A percentile compares a stretch with the other conserved stretches of the same genome.
These are phyloP conservation scores for Elasticomyces elasticus DNA, from an alignment of 495 filamentous ascomycete species.

Conservation along the genomic window DNA sequence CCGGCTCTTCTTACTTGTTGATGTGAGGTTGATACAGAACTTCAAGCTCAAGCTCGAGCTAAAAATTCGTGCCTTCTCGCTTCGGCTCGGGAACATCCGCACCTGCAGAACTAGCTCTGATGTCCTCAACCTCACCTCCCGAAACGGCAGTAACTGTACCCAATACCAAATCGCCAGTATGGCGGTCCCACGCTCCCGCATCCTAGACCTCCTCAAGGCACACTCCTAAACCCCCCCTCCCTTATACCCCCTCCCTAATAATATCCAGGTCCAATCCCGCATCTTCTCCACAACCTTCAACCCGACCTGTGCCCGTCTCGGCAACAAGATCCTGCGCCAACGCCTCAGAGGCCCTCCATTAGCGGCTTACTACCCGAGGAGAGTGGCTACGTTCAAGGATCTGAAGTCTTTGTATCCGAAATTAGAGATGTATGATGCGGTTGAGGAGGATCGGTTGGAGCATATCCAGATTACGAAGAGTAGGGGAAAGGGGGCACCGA, in stretches of 20 bases:
- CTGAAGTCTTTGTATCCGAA: constrained; percentile 52
- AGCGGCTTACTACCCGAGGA: constrained; percentile 76
- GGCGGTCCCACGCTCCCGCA: constrained; percentile 59
- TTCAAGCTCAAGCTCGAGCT: neutral
- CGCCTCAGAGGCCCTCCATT: constrained; percentile 68
- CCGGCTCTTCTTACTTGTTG: constrained; percentile 1
- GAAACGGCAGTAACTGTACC: neutral
- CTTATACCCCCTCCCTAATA: constrained; percentile 2
- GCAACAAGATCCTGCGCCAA: constrained; percentile 81
- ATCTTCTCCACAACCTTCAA: constrained; percentile 90
- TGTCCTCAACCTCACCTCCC: neutral
- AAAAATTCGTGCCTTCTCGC: neutral
- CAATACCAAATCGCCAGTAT: constrained; percentile 34
- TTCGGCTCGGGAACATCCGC: neutral
- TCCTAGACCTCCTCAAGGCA: constrained; percentile 75
- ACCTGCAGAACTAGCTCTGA: neutral
- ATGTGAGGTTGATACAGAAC: neutral
- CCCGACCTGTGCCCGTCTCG: constrained; percentile 64
- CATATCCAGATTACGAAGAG: constrained; percentile 62
- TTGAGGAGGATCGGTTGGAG: constrained; percentile 69
- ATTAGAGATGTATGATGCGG: constrained; percentile 58
- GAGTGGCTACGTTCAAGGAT: constrained; percentile 57
- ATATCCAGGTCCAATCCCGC: constrained; percentile 76
- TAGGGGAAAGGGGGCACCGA: constrained; percentile 80
- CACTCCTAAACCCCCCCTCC: neutral